Evolutionary conservation across 2,329 filamentous ascomycete genomes (phyloP).

Genomic region (Microcyclospora tardicrescens): DNA sequence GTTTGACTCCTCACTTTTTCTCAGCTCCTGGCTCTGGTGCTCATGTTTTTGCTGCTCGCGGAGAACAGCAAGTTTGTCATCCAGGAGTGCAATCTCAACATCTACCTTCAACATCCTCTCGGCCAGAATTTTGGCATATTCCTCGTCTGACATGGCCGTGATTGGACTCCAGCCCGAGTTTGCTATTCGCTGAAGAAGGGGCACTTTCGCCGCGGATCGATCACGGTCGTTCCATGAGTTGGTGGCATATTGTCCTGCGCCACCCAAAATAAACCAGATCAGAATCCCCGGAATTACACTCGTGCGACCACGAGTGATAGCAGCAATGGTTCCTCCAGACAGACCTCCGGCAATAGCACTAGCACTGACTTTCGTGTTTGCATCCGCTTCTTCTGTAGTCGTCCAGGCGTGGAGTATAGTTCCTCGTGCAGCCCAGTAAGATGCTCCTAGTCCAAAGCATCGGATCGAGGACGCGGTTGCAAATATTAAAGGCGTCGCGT

Average conservation of each 20-base stretch:
- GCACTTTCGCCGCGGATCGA: conserved; percentile 22
- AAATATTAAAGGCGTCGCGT: conserved; percentile 55
- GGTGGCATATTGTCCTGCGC: conserved; percentile 43
- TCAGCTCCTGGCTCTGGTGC: not conserved
- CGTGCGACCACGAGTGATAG: conserved; percentile 44
- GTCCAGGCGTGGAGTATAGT: conserved; percentile 26
- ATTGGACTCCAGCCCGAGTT: conserved; percentile 61
- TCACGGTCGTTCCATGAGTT: conserved; percentile 30
- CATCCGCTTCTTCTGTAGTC: conserved; percentile 3
- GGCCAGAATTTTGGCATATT: conserved; percentile 57
- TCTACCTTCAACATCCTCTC: conserved; percentile 61
- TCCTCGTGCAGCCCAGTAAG: conserved; percentile 54
- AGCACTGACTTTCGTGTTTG: conserved; percentile 36
- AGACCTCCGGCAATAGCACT: conserved; percentile 60
- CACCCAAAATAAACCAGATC: conserved; percentile 47
- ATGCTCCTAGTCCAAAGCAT: conserved; percentile 66
- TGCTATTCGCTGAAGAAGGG: conserved; percentile 37
- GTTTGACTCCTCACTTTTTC: not conserved
- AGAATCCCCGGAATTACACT: conserved; percentile 44
- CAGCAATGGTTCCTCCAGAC: conserved; percentile 43
- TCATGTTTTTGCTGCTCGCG: conserved; percentile 14
- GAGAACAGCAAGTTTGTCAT: conserved; percentile 55
- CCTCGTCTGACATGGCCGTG: conserved; percentile 54
- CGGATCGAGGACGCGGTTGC: conserved; percentile 61
- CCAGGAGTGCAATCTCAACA: conserved; percentile 63